Evolutionary conservation across 2,329 filamentous ascomycete species (phyloP).

Genomic region (Dactylellina leptospora): DNA sequence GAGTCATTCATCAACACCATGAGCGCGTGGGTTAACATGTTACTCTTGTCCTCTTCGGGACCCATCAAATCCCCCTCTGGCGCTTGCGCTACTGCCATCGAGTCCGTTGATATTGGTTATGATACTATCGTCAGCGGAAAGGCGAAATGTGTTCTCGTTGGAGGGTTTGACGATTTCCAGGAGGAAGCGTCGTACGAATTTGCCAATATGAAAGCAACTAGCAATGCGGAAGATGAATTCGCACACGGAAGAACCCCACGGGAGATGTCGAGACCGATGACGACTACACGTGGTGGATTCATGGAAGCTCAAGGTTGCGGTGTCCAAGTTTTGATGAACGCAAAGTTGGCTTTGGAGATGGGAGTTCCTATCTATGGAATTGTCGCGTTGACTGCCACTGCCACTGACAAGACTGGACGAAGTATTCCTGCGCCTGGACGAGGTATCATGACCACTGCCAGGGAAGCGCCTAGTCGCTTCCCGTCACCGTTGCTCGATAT

Average conservation of each 20-base stretch:
- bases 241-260: conserved; percentile 91
- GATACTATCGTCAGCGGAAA: conserved; percentile 99
- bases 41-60: conserved; percentile 93
- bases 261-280: conserved; percentile 98
- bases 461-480: conserved; percentile 89
- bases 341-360: conserved; percentile 95
- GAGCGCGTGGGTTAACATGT: conserved; percentile 99
- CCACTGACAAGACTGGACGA: conserved; percentile 98
- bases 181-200: conserved; percentile 99
- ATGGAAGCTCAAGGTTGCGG: conserved; percentile 99
- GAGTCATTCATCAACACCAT: conserved; percentile 99
- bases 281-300: conserved; percentile 95
- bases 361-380: conserved; percentile 97
- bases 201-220: conserved; percentile 99
- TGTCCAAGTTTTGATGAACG: conserved; percentile 98
- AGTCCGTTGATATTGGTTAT: conserved; percentile 96
- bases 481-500: conserved; percentile 95
- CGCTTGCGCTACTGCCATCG: conserved; percentile 95
- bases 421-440: conserved; percentile 96
- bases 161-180: conserved; percentile 98
- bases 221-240: conserved; percentile 96
- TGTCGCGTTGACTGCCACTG: conserved; percentile 89
- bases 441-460: conserved; percentile 93
- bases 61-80: conserved; percentile 98
- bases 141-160: conserved; percentile 94